Base-by-base conservation (phyloP, 73 alveolate species). In the Blepharisma stoltei region DNA sequence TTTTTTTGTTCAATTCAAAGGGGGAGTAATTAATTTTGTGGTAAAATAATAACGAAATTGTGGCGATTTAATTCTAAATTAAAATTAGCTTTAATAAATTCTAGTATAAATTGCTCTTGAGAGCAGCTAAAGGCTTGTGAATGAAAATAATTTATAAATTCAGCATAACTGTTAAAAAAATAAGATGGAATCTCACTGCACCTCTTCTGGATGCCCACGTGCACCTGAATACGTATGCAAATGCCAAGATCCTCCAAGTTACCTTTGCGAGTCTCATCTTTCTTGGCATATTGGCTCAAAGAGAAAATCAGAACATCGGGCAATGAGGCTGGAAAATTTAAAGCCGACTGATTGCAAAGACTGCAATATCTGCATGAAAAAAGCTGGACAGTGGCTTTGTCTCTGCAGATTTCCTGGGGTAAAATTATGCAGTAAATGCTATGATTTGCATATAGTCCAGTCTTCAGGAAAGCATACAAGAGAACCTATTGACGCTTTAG, bases 401-500 rank as follows among this genome's bases (percentile, higher is more conserved):
- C 37, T 60, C 14, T 60, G 73, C 23, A n/a, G 73, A 20, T n/a
- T n/a, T 5, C 38, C 23, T n/a, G 73, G 73, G 14, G 73, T 60
- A 14, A 60, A 60, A 60, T 38, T 60, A 8, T 60, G 73, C 45
- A 14, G 2, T 18, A 38, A 60, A 14, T 60, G 73, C 47, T 60
- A 14, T 60, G 73, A 60, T 9, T 38, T 60, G 49, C 73, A 60
- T 38, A 14, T 38, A 9, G 23, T 60, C 4, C 73, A 60, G 23
- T 14, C 14, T 25, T 38, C 38, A 18, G 73, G 73, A n/a, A n/a
- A 38, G 14, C 73, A 60, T 60, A 38, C 45, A 14, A 60, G 45
- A 25, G 73, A 60, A 5, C 73, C 73, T 25, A 9, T 20, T 25
- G 73, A 60, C 2, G 73, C 73, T 20, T 20, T 38, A 20, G 73